Evolutionary conservation across 2,329 filamentous ascomycete genomes (phyloP).

Genomic region (Colletotrichum horii): DNA sequence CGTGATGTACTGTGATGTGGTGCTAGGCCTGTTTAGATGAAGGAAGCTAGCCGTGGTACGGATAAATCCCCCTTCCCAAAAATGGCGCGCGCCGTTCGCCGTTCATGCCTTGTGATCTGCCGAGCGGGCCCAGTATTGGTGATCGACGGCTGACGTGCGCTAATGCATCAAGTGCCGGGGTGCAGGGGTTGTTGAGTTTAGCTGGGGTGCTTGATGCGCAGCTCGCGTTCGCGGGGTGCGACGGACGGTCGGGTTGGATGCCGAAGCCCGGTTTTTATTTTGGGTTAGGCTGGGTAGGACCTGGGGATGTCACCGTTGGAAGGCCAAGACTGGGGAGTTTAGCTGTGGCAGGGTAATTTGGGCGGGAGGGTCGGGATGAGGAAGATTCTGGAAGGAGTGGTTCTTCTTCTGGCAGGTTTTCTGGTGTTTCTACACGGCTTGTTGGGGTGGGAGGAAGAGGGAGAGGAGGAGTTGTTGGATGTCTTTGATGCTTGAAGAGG

Average conservation of each 20-base stretch:
- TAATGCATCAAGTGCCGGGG: slow-evolving; percentile 6
- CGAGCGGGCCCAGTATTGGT: background rate
- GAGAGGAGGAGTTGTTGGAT: background rate
- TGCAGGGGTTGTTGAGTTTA: background rate
- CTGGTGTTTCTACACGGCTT: background rate
- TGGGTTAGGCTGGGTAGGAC: background rate
- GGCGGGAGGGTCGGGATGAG: background rate
- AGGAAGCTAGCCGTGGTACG: background rate
- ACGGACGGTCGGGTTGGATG: background rate
- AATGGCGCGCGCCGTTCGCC: background rate
- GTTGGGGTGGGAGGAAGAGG: background rate
- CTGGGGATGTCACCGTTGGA: background rate
- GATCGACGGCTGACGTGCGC: background rate
- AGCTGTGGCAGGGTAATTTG: background rate
- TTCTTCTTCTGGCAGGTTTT: background rate
- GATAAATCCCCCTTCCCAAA: background rate
- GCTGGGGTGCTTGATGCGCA: background rate
- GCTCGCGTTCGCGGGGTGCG: background rate
- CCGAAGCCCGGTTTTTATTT: background rate
- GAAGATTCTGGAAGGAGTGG: background rate
- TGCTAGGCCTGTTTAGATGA: background rate
- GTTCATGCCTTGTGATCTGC: background rate
- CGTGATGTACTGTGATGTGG: background rate
- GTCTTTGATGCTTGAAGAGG: background rate
- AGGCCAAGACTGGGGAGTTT: background rate